A percentile compares a stretch with the other conserved stretches of the same genome.
These are phyloP conservation scores for Sporothrix variecibatus DNA, from an alignment of 2,329 filamentous ascomycete genomes.

Conservation along the genomic window DNA sequence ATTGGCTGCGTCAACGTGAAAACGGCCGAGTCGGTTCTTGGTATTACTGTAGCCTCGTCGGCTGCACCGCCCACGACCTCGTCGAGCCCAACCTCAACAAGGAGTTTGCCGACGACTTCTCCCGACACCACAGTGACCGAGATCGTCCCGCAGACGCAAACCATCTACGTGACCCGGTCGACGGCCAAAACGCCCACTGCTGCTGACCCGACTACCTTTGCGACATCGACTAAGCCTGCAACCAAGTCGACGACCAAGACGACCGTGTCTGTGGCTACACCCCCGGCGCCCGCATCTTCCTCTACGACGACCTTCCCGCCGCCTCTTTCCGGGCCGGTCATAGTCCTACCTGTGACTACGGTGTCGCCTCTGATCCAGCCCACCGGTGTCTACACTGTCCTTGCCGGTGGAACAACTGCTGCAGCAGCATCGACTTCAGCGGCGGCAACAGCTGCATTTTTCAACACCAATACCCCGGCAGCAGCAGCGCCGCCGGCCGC, in stretches of 20 bases:
- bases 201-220: not conserved
- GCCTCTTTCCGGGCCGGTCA: not conserved
- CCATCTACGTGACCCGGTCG: slow-evolving; percentile 14
- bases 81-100: not conserved
- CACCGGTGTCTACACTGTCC: not conserved
- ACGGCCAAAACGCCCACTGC: not conserved
- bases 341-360: not conserved
- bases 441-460: not conserved
- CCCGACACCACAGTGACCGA: slow-evolving; percentile 17
- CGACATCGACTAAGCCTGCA: not conserved
- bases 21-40: slow-evolving; percentile 48
- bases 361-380: not conserved
- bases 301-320: not conserved
- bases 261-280: not conserved
- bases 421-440: not conserved
- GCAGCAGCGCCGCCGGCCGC: not conserved
- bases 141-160: slow-evolving; percentile 20
- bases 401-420: not conserved
- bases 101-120: not conserved
- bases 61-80: not conserved
- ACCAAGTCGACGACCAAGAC: not conserved
- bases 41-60: slow-evolving; percentile 28
- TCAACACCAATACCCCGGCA: not conserved
- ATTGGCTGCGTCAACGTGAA: slow-evolving; percentile 50
- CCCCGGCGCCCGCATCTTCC: not conserved